A percentile compares a stretch with the other conserved stretches of the same genome.
phyloP scores from a whole-genome alignment of 148 eudicot genomes.

The Camellia japonica region DNA sequence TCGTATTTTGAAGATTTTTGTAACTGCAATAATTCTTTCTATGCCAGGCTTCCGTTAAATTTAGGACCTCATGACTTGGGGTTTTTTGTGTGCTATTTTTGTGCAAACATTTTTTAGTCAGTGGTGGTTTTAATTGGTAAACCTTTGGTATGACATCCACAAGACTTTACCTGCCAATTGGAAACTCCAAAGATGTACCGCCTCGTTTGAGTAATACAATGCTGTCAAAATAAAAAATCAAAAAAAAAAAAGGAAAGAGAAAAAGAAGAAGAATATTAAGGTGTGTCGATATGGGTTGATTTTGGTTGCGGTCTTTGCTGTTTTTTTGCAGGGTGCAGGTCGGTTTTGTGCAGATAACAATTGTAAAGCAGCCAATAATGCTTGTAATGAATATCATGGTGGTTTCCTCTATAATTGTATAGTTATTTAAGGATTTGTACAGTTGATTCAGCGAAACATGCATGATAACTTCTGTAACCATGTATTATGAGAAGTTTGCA shows the following conservation, averaged over 20 bases:
- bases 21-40: background rate
- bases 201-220: background rate
- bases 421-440: background rate
- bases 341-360: background rate
- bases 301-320: background rate
- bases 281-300: background rate
- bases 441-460: background rate
- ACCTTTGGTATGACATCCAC: background rate
- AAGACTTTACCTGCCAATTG: background rate
- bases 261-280: background rate
- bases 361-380: background rate
- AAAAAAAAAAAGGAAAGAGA: background rate
- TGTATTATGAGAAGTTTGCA: background rate
- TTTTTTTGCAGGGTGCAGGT: background rate
- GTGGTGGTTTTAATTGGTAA: constrained; percentile 4
- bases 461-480: background rate
- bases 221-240: background rate
- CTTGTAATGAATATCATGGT: background rate
- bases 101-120: background rate
- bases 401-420: background rate
- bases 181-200: background rate
- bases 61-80: too few species aligned
- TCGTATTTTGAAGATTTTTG: background rate
- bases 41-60: background rate
- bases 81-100: background rate